Percentiles rank a stretch among this genome's conserved stretches.
These are phyloP conservation scores for Umbellularia californica DNA, from an alignment of 164 flowering plant species.

Conservation along the genomic window DNA sequence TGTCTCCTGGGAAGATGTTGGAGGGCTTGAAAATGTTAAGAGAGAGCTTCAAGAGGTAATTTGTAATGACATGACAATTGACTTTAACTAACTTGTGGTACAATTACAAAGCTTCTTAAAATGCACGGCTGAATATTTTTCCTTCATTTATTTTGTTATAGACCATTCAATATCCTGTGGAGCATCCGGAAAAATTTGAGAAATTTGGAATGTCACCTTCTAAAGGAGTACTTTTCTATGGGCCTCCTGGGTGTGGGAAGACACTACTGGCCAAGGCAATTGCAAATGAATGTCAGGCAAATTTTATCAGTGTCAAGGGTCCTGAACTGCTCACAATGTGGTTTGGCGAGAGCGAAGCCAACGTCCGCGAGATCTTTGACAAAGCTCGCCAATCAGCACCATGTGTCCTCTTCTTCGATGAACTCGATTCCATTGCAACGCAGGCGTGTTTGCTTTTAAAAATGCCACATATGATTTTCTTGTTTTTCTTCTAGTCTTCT, in stretches of 20 bases:
- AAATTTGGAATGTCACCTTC: constrained; percentile 95
- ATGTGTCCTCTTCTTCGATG: constrained; percentile 85
- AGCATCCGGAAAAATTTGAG: constrained; percentile 91
- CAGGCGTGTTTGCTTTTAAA: constrained; percentile 40
- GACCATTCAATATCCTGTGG: constrained; percentile 97
- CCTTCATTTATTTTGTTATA: constrained; percentile 9
- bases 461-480: neutral
- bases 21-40: constrained; percentile 86
- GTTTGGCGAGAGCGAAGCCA: constrained; percentile 95
- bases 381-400: constrained; percentile 92
- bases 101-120: neutral
- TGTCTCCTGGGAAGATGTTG: constrained; percentile 77
- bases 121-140: neutral
- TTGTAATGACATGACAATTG: neutral
- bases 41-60: constrained; percentile 89
- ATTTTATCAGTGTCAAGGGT: constrained; percentile 85
- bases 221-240: constrained; percentile 88
- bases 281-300: constrained; percentile 88
- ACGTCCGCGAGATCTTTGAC: constrained; percentile 83
- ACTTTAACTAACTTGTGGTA: neutral
- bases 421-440: constrained; percentile 87
- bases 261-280: constrained; percentile 85
- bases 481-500: neutral
- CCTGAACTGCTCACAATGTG: constrained; percentile 93
- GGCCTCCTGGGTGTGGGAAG: constrained; percentile 94